Conservation (phyloP, 345 rosid species). For the Euclidium syriacum region DNA sequence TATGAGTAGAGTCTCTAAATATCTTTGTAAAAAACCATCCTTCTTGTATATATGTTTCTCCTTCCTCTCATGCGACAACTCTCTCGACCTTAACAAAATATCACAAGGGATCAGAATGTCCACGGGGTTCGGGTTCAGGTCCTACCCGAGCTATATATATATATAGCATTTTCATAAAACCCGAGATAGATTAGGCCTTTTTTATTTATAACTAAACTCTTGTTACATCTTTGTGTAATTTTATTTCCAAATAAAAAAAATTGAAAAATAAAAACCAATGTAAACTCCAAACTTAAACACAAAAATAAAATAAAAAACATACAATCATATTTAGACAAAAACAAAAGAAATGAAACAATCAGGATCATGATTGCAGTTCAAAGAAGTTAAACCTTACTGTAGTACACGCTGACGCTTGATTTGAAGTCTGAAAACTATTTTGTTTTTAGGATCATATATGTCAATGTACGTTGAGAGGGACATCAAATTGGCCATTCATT, state of each 20-base stretch:
- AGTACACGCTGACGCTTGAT: conserved; percentile 10
- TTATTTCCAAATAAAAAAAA: not conserved
- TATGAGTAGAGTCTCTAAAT: conserved; percentile 36
- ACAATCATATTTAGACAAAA: not conserved
- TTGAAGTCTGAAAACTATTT: conserved; percentile 23
- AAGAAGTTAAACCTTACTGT: conserved; percentile 6
- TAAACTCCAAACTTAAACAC: not conserved
- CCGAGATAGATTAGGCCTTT: too few relatives aligned
- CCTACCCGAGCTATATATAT: too few relatives aligned
- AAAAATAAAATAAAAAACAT: too few relatives aligned
- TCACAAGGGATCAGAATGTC: conserved; percentile 10
- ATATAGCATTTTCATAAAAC: too few relatives aligned
- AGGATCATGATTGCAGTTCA: not conserved
- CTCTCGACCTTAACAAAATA: conserved; percentile 34
- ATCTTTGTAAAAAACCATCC: conserved; percentile 29
- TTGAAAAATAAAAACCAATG: not conserved
- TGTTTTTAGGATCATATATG: conserved; percentile 20
- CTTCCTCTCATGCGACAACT: conserved; percentile 54
- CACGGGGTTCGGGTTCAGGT: too few relatives aligned
- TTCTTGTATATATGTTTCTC: conserved; percentile 45
- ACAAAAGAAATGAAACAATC: not conserved
- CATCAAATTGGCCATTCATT: conserved; percentile 26
- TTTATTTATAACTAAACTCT: too few relatives aligned
- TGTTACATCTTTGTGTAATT: too few relatives aligned
- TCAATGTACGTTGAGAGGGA: conserved; percentile 20